A percentile compares a stretch with the other conserved stretches of the same genome.
These are phyloP conservation scores for Pseudozyma hubeiensis DNA, from an alignment of 1,284 basidiomycete genomes.

Conservation along the genomic window DNA sequence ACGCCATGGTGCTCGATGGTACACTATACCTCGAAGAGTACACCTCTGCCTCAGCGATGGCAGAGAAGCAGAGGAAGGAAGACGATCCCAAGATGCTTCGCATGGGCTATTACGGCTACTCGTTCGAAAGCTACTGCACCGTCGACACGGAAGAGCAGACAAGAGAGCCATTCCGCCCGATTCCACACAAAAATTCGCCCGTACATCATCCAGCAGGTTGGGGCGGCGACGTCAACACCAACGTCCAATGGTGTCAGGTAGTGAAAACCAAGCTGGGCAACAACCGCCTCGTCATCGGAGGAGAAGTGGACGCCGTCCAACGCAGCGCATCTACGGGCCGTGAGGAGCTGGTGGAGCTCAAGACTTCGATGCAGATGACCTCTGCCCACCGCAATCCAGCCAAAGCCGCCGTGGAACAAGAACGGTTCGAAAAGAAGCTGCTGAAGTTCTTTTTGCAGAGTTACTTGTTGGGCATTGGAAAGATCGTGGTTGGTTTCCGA, in stretches of 20 bases:
- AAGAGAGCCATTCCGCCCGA: constrained; percentile 13
- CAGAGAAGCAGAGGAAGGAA: constrained; percentile 74
- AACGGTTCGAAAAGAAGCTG: constrained; percentile 82
- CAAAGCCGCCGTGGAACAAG: constrained; percentile 20
- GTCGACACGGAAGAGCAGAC: constrained; percentile 62
- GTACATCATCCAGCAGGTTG: constrained; percentile 70
- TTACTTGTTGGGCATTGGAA: constrained; percentile 86
- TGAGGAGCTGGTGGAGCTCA: constrained; percentile 82
- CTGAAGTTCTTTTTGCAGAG: constrained; percentile 88
- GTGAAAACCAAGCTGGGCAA: constrained; percentile 88
- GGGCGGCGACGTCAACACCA: constrained; percentile 90
- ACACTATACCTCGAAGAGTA: constrained; percentile 87
- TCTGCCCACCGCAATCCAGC: constrained; percentile 12
- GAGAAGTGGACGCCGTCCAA: constrained; percentile 90
- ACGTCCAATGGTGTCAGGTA: constrained; percentile 94
- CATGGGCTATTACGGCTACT: constrained; percentile 71
- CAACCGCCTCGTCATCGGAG: constrained; percentile 85
- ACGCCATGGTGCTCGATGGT: constrained; percentile 71
- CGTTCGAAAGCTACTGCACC: constrained; percentile 88
- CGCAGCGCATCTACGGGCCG: constrained; percentile 8
- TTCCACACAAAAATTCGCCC: background rate
- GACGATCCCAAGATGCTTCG: constrained; percentile 21
- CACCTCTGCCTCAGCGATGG: constrained; percentile 73
- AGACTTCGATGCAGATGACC: constrained; percentile 85
- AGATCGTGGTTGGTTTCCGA: constrained; percentile 89